A percentile compares a stretch with the other conserved stretches of the same genome.
Evolutionary conservation across 2,329 filamentous ascomycete genomes (phyloP).

Genomic region (Fusarium hainanense): DNA sequence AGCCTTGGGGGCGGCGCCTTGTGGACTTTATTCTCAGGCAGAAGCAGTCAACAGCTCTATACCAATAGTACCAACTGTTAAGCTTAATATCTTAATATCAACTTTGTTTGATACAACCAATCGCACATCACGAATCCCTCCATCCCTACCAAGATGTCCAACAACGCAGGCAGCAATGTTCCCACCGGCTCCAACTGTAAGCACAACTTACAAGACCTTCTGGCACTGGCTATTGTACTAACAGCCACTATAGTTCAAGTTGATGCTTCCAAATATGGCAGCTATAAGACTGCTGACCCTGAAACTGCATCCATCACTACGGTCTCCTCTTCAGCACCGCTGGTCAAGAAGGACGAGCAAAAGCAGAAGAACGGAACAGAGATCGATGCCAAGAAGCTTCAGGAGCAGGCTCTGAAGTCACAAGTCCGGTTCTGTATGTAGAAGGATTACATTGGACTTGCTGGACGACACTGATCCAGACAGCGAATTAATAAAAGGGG

Average conservation of each 20-base stretch:
- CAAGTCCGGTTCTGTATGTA: constrained; percentile 46
- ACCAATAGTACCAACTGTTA: constrained; percentile 3
- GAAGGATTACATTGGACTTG: neutral
- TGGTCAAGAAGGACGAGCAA: constrained; percentile 37
- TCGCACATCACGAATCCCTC: neutral
- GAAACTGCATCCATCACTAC: constrained; percentile 45
- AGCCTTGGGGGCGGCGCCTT: constrained; percentile 5
- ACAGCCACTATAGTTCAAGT: constrained; percentile 22
- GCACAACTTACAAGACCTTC: neutral
- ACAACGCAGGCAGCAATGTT: constrained; percentile 24
- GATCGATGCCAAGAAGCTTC: constrained; percentile 42
- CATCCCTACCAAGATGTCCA: constrained; percentile 20
- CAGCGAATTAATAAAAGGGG: neutral
- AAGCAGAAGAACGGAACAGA: constrained; percentile 28
- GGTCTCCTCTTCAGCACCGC: constrained; percentile 41
- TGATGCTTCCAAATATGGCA: constrained; percentile 21
- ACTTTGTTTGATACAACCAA: constrained; percentile 1
- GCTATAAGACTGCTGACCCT: constrained; percentile 25
- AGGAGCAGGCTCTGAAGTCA: constrained; percentile 45
- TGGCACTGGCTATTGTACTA: neutral
- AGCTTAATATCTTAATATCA: constrained; percentile 9
- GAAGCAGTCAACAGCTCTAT: constrained; percentile 11
- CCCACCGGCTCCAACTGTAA: constrained; percentile 32
- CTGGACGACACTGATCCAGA: neutral
- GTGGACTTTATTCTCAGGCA: constrained; percentile 18